Base-by-base conservation (phyloP, 164 flowering plant species). In the Houttuynia cordata region DNA sequence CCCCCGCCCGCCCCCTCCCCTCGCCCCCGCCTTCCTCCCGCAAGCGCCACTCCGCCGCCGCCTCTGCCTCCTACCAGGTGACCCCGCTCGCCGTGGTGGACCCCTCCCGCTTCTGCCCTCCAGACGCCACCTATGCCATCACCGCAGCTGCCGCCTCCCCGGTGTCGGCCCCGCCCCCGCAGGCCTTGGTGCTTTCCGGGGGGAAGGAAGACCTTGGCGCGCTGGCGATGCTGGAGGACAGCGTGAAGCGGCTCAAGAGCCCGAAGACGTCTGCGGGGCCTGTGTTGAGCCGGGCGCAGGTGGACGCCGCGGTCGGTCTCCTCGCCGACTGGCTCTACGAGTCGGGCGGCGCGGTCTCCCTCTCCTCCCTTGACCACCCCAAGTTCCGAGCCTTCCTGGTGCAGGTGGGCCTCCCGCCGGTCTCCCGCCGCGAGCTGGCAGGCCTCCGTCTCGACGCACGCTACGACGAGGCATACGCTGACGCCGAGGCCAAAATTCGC, bases 181-280 rank as follows among this genome's bases (percentile, higher is more conserved):
- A 65, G 67, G 89, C 84, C 74, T 79, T 91, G 86, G 60, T 81
- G 67, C 67, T 92, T 6, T 92, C 98, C 3, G 98, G 98, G 18
- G 98, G 98, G 41, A 92, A 89, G 61, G 98, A 89, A 70, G 98
- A 92, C 66, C 75, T 92, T 66, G 96, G 89, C 18, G 83, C 99
- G 24, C 64, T 91, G 24, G 97, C 93, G 8, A 85, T 85, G 97
- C 64, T 94, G 71, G 96, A 94, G 68, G 93, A 94, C 62, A 88
- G 97, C 67, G 97, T 94, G 63, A 91, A 88, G 79, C 83, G 81
- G 80, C 76, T 94, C 30, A 89, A 84, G 73, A 88, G 96, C 60
- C 96, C 97, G 0, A 91, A 88, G 59, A 74, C 96, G 1, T 81
- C 89, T 0, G 89, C 89, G 5, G 82, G 86, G 1, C 89, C 93